Conservation (phyloP, 2,329 filamentous ascomycete genomes). For the Cadophora sp. region DNA sequence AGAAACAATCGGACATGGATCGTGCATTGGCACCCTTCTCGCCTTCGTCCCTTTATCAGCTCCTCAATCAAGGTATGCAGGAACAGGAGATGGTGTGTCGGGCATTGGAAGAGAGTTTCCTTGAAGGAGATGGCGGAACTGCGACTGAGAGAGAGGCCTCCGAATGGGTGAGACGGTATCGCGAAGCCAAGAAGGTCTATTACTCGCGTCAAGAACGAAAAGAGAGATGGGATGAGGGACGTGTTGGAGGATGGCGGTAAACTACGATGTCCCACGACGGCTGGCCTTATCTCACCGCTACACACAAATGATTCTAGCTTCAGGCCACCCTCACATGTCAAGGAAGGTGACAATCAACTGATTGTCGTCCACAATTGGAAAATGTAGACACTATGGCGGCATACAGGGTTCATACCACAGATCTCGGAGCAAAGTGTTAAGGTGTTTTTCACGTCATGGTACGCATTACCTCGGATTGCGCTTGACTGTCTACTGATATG, state of each 20-base stretch:
- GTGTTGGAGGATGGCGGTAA: conserved; percentile 88
- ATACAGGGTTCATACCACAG: too few relatives aligned
- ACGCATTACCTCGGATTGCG: not conserved
- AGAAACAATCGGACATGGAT: conserved; percentile 90
- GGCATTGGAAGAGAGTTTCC: conserved; percentile 90
- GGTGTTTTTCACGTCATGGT: not conserved
- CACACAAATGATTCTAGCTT: not conserved
- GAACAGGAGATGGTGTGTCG: conserved; percentile 84
- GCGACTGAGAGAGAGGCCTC: conserved; percentile 81
- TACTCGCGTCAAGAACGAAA: conserved; percentile 87
- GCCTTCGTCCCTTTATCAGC: conserved; percentile 84
- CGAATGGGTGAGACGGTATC: conserved; percentile 84
- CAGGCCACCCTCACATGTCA: not conserved
- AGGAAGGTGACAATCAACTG: too few relatives aligned
- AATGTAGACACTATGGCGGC: not conserved
- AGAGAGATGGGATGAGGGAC: conserved; percentile 93
- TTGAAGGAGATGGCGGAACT: conserved; percentile 57
- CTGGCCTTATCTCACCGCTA: not conserved
- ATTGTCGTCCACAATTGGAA: not conserved
- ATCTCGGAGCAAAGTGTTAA: too few relatives aligned
- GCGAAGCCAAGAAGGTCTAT: conserved; percentile 79
- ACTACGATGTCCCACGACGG: not conserved
- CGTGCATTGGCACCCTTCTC: conserved; percentile 83
- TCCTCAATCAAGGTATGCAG: conserved; percentile 74
- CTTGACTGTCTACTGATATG: not conserved